phyloP scores from a whole-genome alignment of 768 basidiomycete genomes.

The Lyophyllum shimeji region DNA sequence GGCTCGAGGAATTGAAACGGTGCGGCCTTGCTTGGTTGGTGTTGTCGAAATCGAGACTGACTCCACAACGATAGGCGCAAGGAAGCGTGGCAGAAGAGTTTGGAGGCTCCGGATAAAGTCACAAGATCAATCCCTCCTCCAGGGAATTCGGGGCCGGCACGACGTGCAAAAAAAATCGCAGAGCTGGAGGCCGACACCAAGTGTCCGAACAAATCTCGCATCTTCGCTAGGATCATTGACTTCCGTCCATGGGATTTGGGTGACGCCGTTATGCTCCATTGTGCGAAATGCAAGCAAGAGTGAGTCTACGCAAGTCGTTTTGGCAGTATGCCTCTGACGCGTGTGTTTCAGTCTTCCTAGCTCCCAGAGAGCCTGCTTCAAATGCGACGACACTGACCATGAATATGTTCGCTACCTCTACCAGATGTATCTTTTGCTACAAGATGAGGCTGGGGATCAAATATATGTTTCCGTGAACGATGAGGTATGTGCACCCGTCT shows the following conservation, averaged over 20 bases:
- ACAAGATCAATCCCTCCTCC: background rate
- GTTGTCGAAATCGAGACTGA: background rate
- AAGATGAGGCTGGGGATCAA: constrained; percentile 45
- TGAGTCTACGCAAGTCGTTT: constrained; percentile 25
- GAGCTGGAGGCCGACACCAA: constrained; percentile 32
- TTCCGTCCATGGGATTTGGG: constrained; percentile 52
- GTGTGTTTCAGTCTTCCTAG: constrained; percentile 39
- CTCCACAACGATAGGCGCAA: constrained; percentile 24
- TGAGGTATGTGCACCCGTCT: constrained; percentile 28
- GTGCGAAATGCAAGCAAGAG: constrained; percentile 53
- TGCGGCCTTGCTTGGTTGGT: constrained; percentile 21
- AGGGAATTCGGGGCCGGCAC: background rate
- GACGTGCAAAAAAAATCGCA: constrained; percentile 29
- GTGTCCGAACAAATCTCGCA: constrained; percentile 37
- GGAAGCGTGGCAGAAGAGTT: constrained; percentile 24
- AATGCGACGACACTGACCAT: constrained; percentile 53
- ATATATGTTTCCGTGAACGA: constrained; percentile 51
- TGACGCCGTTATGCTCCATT: constrained; percentile 48
- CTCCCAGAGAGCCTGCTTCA: constrained; percentile 42
- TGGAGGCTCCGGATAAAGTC: background rate
- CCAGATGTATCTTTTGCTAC: constrained; percentile 47
- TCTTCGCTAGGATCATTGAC: constrained; percentile 52
- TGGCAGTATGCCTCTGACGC: background rate
- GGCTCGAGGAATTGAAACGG: constrained; percentile 42
- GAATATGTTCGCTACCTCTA: constrained; percentile 49